Evolutionary conservation across 1,139 yeast species (phyloP), one percentile per base, ranked within the genome.

Genomic region (Hyphopichia khmerensis): DNA sequence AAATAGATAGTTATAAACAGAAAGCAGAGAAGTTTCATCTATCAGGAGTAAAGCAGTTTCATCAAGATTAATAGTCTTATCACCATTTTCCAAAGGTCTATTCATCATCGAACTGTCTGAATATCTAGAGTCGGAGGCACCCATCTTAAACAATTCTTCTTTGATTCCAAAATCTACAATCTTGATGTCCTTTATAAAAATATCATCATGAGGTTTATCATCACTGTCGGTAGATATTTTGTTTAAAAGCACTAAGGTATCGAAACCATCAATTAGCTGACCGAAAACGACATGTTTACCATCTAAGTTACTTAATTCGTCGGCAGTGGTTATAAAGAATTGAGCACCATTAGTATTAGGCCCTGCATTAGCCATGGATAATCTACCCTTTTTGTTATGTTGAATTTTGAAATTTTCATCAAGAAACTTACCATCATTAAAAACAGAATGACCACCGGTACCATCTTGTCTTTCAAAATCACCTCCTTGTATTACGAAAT

Each of bases 251-350:
- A 60, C 60, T 24, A 79, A 55, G 2, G 69, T 64, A 3, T 70
- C 77, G 34, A 60, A 60, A 0, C 77, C 78, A 18, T 50, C 58
- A n/a, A 79, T 61, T 8, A 79, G 65, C 46, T 70, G 74, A 2
- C 85, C 87, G 56, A 81, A 79, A 0, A 80, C 75, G 13, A 82
- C 82, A 49, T 79, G 80, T 39, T 67, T 65, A 2, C 82, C 83
- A 55, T 81, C 81, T 44, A 82, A 62, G 48, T 69, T 65, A 1
- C 64, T 59, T 34, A 56, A 55, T 15, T 52, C 45, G 4, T 61
- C 58, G 4, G 40, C 51, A 16, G 65, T 64, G 40, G 70, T 60
- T 38, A 72, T 69, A 56, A 72, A 72, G 38, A 64, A 65, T 47
- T 69, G 75, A 8, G 64, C 69, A 1, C 75, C 73, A 47, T 72